A percentile compares a stretch with the other conserved stretches of the same genome.
Conservation (phyloP, 1,284 basidiomycete species). For the Austropuccinia psidii region DNA sequence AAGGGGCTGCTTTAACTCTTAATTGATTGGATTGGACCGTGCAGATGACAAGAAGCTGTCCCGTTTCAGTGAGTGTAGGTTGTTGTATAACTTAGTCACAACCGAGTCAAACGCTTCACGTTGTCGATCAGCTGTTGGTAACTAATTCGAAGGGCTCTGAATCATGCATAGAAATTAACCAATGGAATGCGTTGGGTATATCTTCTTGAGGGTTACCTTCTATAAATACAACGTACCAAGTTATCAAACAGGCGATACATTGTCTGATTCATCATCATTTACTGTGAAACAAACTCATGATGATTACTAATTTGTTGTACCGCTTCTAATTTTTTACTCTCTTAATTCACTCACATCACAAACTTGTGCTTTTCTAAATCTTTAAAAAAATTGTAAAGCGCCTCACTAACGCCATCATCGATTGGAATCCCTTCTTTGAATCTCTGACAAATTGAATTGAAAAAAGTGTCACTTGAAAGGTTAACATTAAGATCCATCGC, state of each 20-base stretch:
- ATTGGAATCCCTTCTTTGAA: conserved; percentile 85
- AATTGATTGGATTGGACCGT: conserved; percentile 70
- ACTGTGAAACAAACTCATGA: no score
- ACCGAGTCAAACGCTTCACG: conserved; percentile 45
- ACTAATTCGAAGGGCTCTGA: conserved; percentile 60
- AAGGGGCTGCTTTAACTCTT: conserved; percentile 72
- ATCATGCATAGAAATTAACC: conserved; percentile 13
- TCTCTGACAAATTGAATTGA: conserved; percentile 77
- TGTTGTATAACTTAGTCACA: conserved; percentile 38
- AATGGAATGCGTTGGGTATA: conserved; percentile 51
- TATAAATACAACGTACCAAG: conserved; percentile 75
- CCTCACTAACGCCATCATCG: conserved; percentile 80
- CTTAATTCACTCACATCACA: conserved; percentile 70
- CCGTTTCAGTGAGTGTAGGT: conserved; percentile 55
- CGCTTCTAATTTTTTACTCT: no score
- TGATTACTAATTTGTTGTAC: no score
- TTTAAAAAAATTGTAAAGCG: conserved; percentile 64
- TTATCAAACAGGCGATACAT: conserved; percentile 65
- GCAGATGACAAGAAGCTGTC: conserved; percentile 55
- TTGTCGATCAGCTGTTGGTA: conserved; percentile 50
- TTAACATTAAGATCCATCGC: conserved; percentile 76
- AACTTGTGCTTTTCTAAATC: conserved; percentile 58
- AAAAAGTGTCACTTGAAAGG: conserved; percentile 72
- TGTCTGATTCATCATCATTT: conserved; percentile 40
- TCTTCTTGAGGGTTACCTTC: conserved; percentile 63